phyloP scores from a whole-genome alignment of 306 rosid genomes.

The Quercus parvula region DNA sequence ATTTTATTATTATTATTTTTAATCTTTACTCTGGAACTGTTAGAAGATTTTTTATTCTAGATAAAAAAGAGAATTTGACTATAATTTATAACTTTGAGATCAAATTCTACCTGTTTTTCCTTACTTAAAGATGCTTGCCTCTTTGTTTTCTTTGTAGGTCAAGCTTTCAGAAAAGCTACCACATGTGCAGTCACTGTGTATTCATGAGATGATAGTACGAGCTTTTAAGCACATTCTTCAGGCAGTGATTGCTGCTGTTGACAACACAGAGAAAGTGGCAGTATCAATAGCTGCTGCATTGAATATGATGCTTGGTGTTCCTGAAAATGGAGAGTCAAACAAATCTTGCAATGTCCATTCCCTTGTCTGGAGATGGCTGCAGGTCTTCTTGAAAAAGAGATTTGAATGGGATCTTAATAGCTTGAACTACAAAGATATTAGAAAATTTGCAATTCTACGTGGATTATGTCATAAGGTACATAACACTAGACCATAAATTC shows the following conservation, averaged over 20 bases:
- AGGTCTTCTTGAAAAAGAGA: slow-evolving; percentile 71
- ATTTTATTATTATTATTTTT: background rate
- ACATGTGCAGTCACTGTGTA: slow-evolving; percentile 93
- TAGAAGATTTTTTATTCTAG: background rate
- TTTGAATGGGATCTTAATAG: slow-evolving; percentile 79
- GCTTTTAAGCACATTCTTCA: slow-evolving; percentile 95
- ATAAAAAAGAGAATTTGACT: background rate
- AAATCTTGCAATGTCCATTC: slow-evolving; percentile 56
- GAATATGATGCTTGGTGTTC: slow-evolving; percentile 83
- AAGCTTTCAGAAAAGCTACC: slow-evolving; percentile 94
- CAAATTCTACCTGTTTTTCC: slow-evolving; percentile 10
- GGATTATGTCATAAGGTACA: slow-evolving; percentile 96
- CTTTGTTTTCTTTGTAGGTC: slow-evolving; percentile 58
- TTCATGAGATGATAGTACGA: slow-evolving; percentile 97
- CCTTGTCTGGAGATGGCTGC: slow-evolving; percentile 85
- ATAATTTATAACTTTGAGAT: slow-evolving; percentile 9
- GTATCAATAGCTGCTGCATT: slow-evolving; percentile 75
- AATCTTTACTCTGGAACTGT: background rate
- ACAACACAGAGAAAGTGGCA: slow-evolving; percentile 62
- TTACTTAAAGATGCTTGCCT: slow-evolving; percentile 13
- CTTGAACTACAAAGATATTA: slow-evolving; percentile 61
- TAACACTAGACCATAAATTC: slow-evolving; percentile 1
- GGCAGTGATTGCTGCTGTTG: slow-evolving; percentile 82
- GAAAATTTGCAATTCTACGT: slow-evolving; percentile 90
- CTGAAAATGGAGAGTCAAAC: slow-evolving; percentile 47